Base-by-base conservation (phyloP, 1,139 yeast genomes). In the Hemisphaericaspora subhashii region DNA sequence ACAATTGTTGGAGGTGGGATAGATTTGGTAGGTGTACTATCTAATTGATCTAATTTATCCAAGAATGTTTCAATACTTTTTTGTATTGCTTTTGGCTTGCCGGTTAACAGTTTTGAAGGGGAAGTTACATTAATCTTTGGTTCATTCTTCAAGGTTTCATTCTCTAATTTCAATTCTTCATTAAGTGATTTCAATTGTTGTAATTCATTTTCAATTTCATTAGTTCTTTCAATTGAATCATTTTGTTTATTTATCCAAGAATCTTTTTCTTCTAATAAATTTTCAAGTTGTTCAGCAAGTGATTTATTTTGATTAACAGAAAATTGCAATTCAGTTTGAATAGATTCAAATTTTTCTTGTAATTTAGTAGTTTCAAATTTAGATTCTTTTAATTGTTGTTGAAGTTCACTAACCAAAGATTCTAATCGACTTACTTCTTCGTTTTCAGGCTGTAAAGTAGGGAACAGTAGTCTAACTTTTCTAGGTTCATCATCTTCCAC, bases 151-250 rank as follows among this genome's bases (percentile, higher is more conserved):
- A 70, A 56, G 2, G 72, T 57, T 46, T 67, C 72, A 42, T 64
- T 67, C 44, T 70, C 75, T 38, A 68, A 58, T 39, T 72, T 56
- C 40, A 70, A 63, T 21, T 66, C 60, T 11, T 74, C 70, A 39
- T 58, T 60, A 5, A 57, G 45, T 1, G 68, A 43, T 40, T 64
- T 68, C 28, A 64, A 44, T 32, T 47, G 43, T 26, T 62, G 63
- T 24, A 57, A 47, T 21, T 65, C 69, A 11, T 34, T 17, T 33
- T 33, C 29, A n/a, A 24, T 16, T n/a, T 45, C 44, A 23, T 41
- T 38, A 28, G 38, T 30, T 8, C 43, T 48, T 9, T 33, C 34
- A 2, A 36, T 33, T 17, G 46, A 36, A 39, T 41, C 42, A 22
- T 43, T 42, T 31, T 48, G 39, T 38, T 42, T 45, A 12, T 32